Evolutionary conservation across 2,329 filamentous ascomycete genomes (phyloP), one percentile per base, ranked within the genome.

Genomic region (Aspergillus pseudoglaucus): DNA sequence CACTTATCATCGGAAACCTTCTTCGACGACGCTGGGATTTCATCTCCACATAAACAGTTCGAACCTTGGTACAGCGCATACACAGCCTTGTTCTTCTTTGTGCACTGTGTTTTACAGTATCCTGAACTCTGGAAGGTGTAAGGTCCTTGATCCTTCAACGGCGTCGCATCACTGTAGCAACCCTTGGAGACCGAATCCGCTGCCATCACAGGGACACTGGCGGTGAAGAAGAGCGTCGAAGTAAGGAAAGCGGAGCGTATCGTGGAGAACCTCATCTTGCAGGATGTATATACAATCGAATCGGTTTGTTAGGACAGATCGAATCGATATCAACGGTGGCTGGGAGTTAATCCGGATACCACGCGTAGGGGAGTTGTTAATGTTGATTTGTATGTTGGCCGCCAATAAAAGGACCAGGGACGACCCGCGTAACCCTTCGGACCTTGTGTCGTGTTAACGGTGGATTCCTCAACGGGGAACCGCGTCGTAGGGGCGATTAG

Each of bases 21-120:
- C 37, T 72, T 71, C 14, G 71, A 71, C 35, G 72, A 59, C 14
- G 82, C 74, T 0, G 90, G 90, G 42, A 90, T 76, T 49, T 75
- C 68, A 53, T 81, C 71, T 50, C 89, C 90, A 60, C 90, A 95
- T 60, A 75, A 87, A 70, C 90, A 95, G 53, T 81, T 68, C 15
- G 75, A 73, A 14, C 79, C 79, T 15, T 76, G 75, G 6, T 76
- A 79, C 40, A 87, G 70, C 27, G 76, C 88, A 59, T 84, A 80
- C 6, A 89, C 85, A 1, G 75, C 72, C 32, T 77, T 74, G 6
- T 72, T 59, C 0, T 67, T 60, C 2, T 67, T 58, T 20, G 72
- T 58, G 61, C 81, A 84, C 52, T 71, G 64, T 17, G 66, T 57
- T 53, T 79, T 75, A 56, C 81, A 84, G 54, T 75, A 75, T 46